Conservation (phyloP, 2,329 filamentous ascomycete genomes). For the Chaetomium globosum region DNA sequence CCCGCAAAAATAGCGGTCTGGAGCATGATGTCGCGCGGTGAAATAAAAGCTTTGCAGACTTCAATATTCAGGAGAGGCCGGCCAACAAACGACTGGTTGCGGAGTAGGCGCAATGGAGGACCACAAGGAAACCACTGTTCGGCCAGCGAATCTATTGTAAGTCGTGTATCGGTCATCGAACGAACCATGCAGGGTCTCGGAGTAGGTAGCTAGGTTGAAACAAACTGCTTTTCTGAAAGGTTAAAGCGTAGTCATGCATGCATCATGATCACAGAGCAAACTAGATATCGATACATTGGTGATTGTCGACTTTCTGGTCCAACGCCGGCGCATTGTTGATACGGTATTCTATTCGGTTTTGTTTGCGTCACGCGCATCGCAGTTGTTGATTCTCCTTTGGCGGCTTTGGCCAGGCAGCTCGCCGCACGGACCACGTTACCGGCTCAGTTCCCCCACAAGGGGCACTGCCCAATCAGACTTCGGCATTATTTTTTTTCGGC, state of each 20-base stretch:
- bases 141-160: background rate
- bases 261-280: background rate
- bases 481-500: conserved; percentile 32
- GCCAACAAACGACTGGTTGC: background rate
- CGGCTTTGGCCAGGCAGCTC: conserved; percentile 6
- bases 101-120: background rate
- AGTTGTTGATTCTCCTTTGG: background rate
- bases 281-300: background rate
- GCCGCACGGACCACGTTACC: conserved; percentile 9
- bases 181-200: background rate
- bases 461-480: conserved; percentile 29
- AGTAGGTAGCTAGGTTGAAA: background rate
- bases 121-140: background rate
- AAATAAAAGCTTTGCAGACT: background rate
- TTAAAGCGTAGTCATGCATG: too few species aligned
- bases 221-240: background rate
- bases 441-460: background rate
- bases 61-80: background rate
- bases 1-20: background rate
- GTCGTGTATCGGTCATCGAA: background rate
- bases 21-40: background rate
- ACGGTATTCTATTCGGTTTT: background rate
- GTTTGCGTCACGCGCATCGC: background rate
- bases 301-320: background rate
- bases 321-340: too few species aligned